phyloP scores from a whole-genome alignment of 495 filamentous ascomycete species.

The Hypoxylon rickii region DNA sequence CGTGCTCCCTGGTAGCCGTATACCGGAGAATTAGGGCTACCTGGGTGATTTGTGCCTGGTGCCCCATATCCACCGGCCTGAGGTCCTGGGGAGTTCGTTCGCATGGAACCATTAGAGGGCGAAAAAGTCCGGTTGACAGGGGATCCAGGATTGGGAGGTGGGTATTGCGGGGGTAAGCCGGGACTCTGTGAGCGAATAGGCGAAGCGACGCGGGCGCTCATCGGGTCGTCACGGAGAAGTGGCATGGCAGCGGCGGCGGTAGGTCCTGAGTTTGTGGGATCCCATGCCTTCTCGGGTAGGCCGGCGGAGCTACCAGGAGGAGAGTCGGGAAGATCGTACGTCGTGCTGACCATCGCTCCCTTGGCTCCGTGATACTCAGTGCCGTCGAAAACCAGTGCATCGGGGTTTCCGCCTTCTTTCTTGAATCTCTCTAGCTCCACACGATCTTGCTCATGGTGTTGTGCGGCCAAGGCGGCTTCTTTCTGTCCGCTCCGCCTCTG shows the following conservation, averaged over 20 bases:
- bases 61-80: slow-evolving; percentile 27
- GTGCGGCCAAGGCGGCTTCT: slow-evolving; percentile 63
- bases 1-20: no score
- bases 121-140: slow-evolving; percentile 42
- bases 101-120: slow-evolving; percentile 28
- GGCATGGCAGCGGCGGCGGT: slow-evolving; percentile 40
- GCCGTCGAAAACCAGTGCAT: slow-evolving; percentile 46
- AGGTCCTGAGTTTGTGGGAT: slow-evolving; percentile 32
- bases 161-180: slow-evolving; percentile 26
- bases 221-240: slow-evolving; percentile 37
- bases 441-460: slow-evolving; percentile 61
- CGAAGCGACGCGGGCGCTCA: slow-evolving; percentile 29
- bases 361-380: slow-evolving; percentile 45
- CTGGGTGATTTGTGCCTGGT: slow-evolving; percentile 24
- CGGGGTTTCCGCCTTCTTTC: slow-evolving; percentile 50
- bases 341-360: slow-evolving; percentile 34
- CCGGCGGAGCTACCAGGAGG: slow-evolving; percentile 39
- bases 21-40: slow-evolving; percentile 20
- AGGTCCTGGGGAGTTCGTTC: slow-evolving; percentile 36
- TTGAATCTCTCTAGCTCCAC: slow-evolving; percentile 65
- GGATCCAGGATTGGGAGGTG: slow-evolving; percentile 11
- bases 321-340: slow-evolving; percentile 43
- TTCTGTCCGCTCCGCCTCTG: slow-evolving; percentile 68
- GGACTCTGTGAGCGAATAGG: slow-evolving; percentile 36
- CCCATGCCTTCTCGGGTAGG: slow-evolving; percentile 34